Conservation (phyloP, 176 grass and related monocot genomes). For the Cocos nucifera region DNA sequence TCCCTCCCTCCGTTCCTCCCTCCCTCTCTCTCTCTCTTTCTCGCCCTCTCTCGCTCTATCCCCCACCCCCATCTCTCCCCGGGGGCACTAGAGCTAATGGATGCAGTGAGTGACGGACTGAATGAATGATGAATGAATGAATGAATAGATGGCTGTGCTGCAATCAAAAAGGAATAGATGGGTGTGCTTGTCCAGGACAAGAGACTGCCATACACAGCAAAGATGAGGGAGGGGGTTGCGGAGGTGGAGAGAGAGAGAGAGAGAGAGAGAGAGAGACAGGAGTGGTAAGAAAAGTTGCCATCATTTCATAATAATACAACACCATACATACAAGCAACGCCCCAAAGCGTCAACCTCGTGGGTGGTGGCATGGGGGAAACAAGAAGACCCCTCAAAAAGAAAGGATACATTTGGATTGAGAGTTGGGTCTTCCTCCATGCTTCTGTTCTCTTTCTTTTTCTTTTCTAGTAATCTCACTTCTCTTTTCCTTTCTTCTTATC, state of each 20-base stretch:
- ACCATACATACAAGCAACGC: neutral
- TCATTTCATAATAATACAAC: conserved; percentile 28
- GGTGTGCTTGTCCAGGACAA: conserved; percentile 17
- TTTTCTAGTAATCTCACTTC: no score
- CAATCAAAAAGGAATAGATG: neutral
- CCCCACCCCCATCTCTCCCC: no score
- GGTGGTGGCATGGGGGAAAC: neutral
- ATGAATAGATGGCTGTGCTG: conserved; percentile 1
- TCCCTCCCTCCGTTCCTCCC: neutral
- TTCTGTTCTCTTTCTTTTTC: no score
- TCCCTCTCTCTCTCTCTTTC: conserved; percentile 17
- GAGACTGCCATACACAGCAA: neutral
- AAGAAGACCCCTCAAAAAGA: neutral
- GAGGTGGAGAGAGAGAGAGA: neutral
- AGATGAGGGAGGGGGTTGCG: no score
- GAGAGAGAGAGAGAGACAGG: conserved; percentile 5
- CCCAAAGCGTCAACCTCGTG: conserved; percentile 17
- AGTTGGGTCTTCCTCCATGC: no score
- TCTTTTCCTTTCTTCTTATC: no score
- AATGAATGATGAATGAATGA: conserved; percentile 6
- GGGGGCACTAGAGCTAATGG: neutral
- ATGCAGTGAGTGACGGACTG: neutral
- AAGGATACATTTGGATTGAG: neutral
- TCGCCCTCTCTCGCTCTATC: neutral
- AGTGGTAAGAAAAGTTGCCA: conserved; percentile 22